Evolutionary conservation across 164 flowering plant species (phyloP).

Genomic region (Amborella trichopoda): DNA sequence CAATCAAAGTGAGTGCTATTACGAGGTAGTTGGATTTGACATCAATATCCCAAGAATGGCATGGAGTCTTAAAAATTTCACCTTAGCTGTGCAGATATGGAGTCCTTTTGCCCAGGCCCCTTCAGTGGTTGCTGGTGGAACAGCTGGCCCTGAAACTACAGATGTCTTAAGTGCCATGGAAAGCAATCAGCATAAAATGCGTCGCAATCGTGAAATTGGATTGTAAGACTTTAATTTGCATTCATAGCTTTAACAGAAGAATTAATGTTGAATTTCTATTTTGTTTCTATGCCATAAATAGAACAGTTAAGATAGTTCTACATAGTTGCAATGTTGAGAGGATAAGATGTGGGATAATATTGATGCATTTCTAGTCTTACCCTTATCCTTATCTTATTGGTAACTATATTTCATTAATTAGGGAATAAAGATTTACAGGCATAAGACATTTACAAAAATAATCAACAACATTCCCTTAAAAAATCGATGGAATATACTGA

Average conservation of each 20-base stretch:
- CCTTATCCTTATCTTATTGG: no score
- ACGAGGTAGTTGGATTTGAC: no score
- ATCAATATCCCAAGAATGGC: no score
- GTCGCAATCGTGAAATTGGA: slow-evolving; percentile 43
- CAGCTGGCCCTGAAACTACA: slow-evolving; percentile 63
- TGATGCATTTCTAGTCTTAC: no score
- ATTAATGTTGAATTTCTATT: neutral
- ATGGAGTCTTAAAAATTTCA: no score
- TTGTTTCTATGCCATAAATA: neutral
- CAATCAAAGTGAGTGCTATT: slow-evolving; percentile 58
- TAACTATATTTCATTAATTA: no score
- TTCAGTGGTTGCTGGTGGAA: slow-evolving; percentile 67
- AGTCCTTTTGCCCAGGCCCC: slow-evolving; percentile 64
- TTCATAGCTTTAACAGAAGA: neutral
- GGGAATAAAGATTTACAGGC: no score
- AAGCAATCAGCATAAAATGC: slow-evolving; percentile 59
- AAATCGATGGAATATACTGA: no score
- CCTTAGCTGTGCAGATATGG: slow-evolving; percentile 51
- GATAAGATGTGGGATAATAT: neutral
- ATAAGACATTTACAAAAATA: no score
- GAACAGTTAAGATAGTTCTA: neutral
- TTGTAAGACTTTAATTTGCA: slow-evolving; percentile 37
- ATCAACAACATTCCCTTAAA: no score
- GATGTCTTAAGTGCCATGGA: slow-evolving; percentile 63
- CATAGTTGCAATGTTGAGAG: neutral